Evolutionary conservation across 257 asterid genomes (phyloP), one percentile per base, ranked within the genome.

Genomic region (Lantana camara): DNA sequence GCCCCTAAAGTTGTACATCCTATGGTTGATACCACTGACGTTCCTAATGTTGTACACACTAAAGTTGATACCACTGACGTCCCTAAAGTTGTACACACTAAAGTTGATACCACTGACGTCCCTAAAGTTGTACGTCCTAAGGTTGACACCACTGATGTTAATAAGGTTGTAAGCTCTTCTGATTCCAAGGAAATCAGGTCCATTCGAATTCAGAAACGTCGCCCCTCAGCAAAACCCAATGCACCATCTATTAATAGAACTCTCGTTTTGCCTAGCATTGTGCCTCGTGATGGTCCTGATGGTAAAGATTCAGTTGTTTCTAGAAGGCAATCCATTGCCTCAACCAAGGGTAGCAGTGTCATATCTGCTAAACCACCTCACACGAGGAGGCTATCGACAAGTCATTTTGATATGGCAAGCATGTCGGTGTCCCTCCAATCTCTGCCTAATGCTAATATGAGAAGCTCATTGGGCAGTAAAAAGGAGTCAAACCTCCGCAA

Each of bases 201-300:
- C 50, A 60, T 46, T 57, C 76, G 79, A 63, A 77, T 57, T 67
- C 97, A 87, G 76, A 90, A 83, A 83, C 83, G 83, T 71, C 75
- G 71, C 60, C 74, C 88, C 72, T 71, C 69, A 15, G 60, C 82
- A 75, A 88, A 85, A 71, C 46, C 72, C 73, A 77, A 61, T 47
- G 68, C 47, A 41, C 70, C 77, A n/a, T 68, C 77, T 34, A 57
- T 56, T 70, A 78, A 71, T 70, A 81, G 85, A 74, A 76, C 96
- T 78, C 75, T 79, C 46, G 60, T 77, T 54, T 79, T 80, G 74
- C 97, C 96, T 49, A 80, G 55, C 70, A 78, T 85, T 44, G 80
- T 84, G 55, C 95, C 96, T 63, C 91, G 87, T 70, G 97, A 88
- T 52, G 71, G 64, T 72, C 79, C 78, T 21, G 78, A 74, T 66